phyloP scores from a whole-genome alignment of 1,139 yeast genomes.

The Yamadazyma triangularis region DNA sequence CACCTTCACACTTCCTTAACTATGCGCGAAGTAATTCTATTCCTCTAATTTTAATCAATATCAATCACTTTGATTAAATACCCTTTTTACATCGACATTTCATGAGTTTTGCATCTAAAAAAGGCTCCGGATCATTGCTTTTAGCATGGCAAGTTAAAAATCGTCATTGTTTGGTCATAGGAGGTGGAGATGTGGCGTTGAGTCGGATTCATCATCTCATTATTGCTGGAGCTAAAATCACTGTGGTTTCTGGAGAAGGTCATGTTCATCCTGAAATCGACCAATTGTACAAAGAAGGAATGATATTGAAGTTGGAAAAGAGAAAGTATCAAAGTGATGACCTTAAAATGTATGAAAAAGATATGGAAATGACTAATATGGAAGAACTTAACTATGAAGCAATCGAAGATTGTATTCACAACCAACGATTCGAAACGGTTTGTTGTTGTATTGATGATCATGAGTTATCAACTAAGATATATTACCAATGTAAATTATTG shows the following conservation, averaged over 20 bases:
- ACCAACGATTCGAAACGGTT: slow-evolving; percentile 56
- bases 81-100: too few relatives aligned
- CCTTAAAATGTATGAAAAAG: slow-evolving; percentile 44
- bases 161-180: slow-evolving; percentile 68
- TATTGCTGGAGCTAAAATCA: slow-evolving; percentile 65
- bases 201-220: slow-evolving; percentile 64
- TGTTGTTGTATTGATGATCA: slow-evolving; percentile 78
- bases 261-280: slow-evolving; percentile 42
- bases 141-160: slow-evolving; percentile 70
- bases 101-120: too few relatives aligned
- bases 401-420: slow-evolving; percentile 28
- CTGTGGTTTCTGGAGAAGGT: slow-evolving; percentile 54
- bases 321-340: slow-evolving; percentile 43
- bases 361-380: slow-evolving; percentile 6
- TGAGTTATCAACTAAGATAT: slow-evolving; percentile 52
- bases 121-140: slow-evolving; percentile 59
- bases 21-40: too few relatives aligned
- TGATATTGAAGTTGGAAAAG: slow-evolving; percentile 34
- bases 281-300: slow-evolving; percentile 35
- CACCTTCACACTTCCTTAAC: too few relatives aligned
- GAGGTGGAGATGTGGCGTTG: slow-evolving; percentile 80
- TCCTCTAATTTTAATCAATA: too few relatives aligned
- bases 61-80: too few relatives aligned
- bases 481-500: slow-evolving; percentile 50
- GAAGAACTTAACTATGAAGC: slow-evolving; percentile 22